Conservation (phyloP, 2,329 filamentous ascomycete genomes). For the Colletotrichum kahawae region DNA sequence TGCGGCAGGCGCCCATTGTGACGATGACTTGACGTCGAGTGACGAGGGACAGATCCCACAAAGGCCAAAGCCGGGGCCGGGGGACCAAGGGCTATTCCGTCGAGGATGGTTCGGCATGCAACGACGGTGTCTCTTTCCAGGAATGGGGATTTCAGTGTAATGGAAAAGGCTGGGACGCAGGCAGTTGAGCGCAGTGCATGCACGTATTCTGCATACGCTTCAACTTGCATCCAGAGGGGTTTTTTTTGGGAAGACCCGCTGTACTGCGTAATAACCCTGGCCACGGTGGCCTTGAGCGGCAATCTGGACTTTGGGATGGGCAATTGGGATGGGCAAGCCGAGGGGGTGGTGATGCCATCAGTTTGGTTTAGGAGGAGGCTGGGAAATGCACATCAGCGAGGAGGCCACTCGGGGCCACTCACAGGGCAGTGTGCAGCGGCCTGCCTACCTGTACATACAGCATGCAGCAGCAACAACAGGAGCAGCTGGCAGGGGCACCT, state of each 20-base stretch:
- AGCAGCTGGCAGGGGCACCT: not conserved
- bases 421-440: not conserved
- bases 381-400: conserved; percentile 6
- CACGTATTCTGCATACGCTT: not conserved
- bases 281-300: not conserved
- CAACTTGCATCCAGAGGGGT: not conserved
- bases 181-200: conserved; percentile 8
- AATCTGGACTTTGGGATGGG: not conserved
- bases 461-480: not conserved
- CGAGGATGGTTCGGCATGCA: not conserved
- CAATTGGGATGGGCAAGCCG: not conserved
- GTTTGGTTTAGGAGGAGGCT: not conserved
- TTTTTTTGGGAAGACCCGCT: not conserved
- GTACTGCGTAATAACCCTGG: not conserved
- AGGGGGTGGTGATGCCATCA: conserved; percentile 16
- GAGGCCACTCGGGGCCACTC: not conserved
- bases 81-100: not conserved
- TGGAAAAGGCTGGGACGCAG: conserved; percentile 14
- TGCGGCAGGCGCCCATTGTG: not conserved
- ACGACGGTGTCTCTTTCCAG: not conserved
- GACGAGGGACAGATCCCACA: not conserved
- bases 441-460: not conserved
- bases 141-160: not conserved
- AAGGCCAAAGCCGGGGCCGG: not conserved
- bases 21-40: not conserved